Evolutionary conservation across 805 yeast genomes (phyloP).

Genomic region (Pichia deserticola): DNA sequence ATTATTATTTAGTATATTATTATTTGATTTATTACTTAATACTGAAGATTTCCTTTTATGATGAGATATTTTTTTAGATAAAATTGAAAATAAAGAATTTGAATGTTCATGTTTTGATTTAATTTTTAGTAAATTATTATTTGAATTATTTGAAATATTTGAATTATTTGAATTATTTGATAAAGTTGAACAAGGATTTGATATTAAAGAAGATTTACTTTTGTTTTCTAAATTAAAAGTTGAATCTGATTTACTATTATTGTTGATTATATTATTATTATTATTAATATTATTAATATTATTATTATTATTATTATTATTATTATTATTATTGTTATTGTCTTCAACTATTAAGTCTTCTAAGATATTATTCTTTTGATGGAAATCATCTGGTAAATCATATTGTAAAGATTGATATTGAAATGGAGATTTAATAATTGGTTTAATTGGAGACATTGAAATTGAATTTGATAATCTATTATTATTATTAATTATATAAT

Average conservation of each 20-base stretch:
- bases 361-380: conserved; percentile 5
- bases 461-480: conserved; percentile 16
- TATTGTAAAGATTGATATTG: conserved; percentile 27
- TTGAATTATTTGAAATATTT: background rate
- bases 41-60: conserved; percentile 22
- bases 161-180: background rate
- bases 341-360: background rate
- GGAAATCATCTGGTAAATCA: conserved; percentile 27
- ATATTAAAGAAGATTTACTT: background rate
- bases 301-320: background rate
- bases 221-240: background rate
- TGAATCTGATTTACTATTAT: background rate
- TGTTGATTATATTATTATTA: background rate
- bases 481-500: background rate
- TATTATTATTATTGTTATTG: background rate
- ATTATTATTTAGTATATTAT: background rate
- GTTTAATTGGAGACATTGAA: conserved; percentile 12
- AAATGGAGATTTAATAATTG: conserved; percentile 22
- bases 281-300: background rate
- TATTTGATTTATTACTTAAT: conserved; percentile 11
- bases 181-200: background rate
- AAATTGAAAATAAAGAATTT: conserved; percentile 19
- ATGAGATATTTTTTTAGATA: conserved; percentile 21
- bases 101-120: conserved; percentile 5
- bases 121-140: too few species aligned